Evolutionary conservation across 306 rosid species (phyloP).

Genomic region (Lathyrus sativus): DNA sequence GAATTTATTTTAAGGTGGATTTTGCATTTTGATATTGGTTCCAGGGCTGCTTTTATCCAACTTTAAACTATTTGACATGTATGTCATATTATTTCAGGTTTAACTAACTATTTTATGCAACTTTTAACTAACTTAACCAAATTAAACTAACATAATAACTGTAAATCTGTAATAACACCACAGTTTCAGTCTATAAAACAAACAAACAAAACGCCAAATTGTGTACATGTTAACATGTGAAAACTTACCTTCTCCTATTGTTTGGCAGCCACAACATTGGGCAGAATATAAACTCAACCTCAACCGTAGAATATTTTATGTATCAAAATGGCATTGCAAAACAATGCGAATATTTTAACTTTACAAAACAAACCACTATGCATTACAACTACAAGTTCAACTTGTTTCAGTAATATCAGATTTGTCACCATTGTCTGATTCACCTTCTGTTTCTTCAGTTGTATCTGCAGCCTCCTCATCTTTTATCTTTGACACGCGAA

Average conservation of each 20-base stretch:
- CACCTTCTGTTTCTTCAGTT: slow-evolving; percentile 42
- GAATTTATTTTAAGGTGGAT: not conserved
- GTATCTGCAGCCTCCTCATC: slow-evolving; percentile 43
- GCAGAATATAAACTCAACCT: not conserved
- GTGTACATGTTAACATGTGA: too few relatives aligned
- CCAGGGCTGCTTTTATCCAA: not conserved
- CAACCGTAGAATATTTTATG: not conserved
- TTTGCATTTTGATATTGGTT: not conserved
- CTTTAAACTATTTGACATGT: not conserved
- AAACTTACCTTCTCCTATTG: too few relatives aligned
- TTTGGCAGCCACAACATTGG: too few relatives aligned
- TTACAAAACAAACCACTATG: slow-evolving; percentile 23
- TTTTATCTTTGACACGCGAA: slow-evolving; percentile 68
- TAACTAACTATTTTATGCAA: too few relatives aligned
- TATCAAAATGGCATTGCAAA: not conserved
- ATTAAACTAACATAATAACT: too few relatives aligned
- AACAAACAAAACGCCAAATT: too few relatives aligned
- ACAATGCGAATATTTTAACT: slow-evolving; percentile 19
- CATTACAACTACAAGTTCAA: slow-evolving; percentile 32
- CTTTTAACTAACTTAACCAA: too few relatives aligned
- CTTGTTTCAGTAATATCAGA: slow-evolving; percentile 40
- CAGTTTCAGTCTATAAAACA: too few relatives aligned
- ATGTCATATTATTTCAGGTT: too few relatives aligned
- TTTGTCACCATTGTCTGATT: slow-evolving; percentile 36
- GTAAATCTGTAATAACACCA: too few relatives aligned